Evolutionary conservation across 371 early-diverging fungal genomes (phyloP), one percentile per base, ranked within the genome.

Genomic region (Capillidium rhysosporum): DNA sequence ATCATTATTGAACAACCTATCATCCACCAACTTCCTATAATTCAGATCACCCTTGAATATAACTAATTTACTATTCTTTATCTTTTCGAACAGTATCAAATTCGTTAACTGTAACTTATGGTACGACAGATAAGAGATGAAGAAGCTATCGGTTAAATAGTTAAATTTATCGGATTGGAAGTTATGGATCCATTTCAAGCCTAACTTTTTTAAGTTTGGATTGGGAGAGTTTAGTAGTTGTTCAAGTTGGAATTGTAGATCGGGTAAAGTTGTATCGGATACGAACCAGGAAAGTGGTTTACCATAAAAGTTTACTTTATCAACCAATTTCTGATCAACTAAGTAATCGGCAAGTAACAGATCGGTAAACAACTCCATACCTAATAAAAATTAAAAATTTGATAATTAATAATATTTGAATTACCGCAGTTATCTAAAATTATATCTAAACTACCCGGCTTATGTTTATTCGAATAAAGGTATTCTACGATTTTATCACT

Each of bases 31-130:
- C 62, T 96, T 96, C 55, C 97, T 75, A 64, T 85, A 96, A 69
- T 96, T 96, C 59, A 96, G 62, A 59, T 96, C 97, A 29, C 97
- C 97, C 64, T 96, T 96, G 63, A 89, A 93, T 16, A 96, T 71
- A 31, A 86, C 69, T 23, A 89, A 55, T 23, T 76, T 69, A 2
- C 85, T 68, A 25, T 68, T 59, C 12, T 72, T 47, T 61, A 79
- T 61, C 28, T 76, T 69, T 0, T 62, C 52, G 63, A 71, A 86
- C 4, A 89, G 63, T 3, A 71, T 73, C 9, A 76, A 72, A 5
- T 79, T 82, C 8, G 65, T 58, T 0, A 64, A 66, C 0, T 70
- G 70, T 54, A 96, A 68, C 40, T 84, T 77, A 67, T 82, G 77
- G 64, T 75, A 91, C 0, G 90, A 60, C 48, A 78, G 76, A 39